Conservation (phyloP, 352 stramenopile genomes). For the Phytophthora sp. region DNA sequence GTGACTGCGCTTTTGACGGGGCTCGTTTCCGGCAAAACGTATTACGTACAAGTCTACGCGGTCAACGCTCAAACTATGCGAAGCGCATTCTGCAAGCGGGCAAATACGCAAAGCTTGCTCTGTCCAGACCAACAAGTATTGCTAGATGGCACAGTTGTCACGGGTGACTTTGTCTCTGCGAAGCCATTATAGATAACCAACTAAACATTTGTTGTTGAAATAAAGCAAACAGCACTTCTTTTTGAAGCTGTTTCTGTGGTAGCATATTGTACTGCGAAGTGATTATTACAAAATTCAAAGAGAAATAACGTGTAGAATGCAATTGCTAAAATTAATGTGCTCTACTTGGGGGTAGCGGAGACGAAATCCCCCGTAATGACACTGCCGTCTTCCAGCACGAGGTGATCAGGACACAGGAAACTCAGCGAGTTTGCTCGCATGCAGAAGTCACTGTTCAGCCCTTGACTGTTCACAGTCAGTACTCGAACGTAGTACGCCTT, state of each 20-base stretch:
- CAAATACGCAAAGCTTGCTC: conserved; percentile 60
- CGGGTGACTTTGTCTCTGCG: conserved; percentile 50
- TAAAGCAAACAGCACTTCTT: too few relatives aligned
- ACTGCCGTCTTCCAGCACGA: conserved; percentile 66
- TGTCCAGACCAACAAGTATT: conserved; percentile 78
- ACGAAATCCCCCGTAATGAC: conserved; percentile 68
- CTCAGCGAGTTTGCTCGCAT: conserved; percentile 51
- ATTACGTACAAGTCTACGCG: conserved; percentile 85
- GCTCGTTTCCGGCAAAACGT: conserved; percentile 70
- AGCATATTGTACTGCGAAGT: too few relatives aligned
- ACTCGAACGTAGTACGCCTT: conserved; percentile 87
- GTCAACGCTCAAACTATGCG: conserved; percentile 72
- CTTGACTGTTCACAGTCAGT: conserved; percentile 80
- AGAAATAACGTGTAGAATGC: too few relatives aligned
- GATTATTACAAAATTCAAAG: too few relatives aligned
- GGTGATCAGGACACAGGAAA: conserved; percentile 75
- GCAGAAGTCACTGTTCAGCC: conserved; percentile 78
- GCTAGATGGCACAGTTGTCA: conserved; percentile 63
- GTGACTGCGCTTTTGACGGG: conserved; percentile 59
- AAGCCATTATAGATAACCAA: background rate
- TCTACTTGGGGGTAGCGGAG: conserved; percentile 39
- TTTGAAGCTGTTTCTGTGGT: too few relatives aligned
- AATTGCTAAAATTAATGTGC: too few relatives aligned
- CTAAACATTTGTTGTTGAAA: too few relatives aligned
- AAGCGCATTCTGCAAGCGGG: conserved; percentile 68